These are phyloP conservation scores for Ophiocordyceps camponoti-saundersi DNA, from an alignment of 2,329 filamentous ascomycete species.

Conservation along the genomic window DNA sequence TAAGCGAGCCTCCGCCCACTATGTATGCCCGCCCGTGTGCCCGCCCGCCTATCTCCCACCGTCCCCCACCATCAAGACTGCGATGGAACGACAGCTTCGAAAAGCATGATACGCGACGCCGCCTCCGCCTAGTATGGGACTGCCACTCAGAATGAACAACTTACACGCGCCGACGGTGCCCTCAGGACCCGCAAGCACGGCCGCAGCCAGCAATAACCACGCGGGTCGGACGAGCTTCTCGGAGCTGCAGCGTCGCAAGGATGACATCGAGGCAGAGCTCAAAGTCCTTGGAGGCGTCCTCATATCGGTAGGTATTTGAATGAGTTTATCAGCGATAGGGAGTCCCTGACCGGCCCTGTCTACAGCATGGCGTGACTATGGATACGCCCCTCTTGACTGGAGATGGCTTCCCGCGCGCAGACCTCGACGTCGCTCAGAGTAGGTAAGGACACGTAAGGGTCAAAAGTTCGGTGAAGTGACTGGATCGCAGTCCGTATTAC, in stretches of 20 bases:
- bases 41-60: too few species aligned
- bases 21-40: too few species aligned
- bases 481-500: slow-evolving; percentile 64
- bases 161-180: slow-evolving; percentile 42
- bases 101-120: not conserved
- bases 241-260: slow-evolving; percentile 73
- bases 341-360: slow-evolving; percentile 7
- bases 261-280: slow-evolving; percentile 71
- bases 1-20: too few species aligned
- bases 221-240: slow-evolving; percentile 50
- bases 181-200: slow-evolving; percentile 57
- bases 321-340: too few species aligned
- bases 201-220: slow-evolving; percentile 37
- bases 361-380: slow-evolving; percentile 84
- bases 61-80: too few species aligned
- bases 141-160: slow-evolving; percentile 27
- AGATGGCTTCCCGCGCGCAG: slow-evolving; percentile 82
- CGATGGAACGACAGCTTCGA: too few species aligned
- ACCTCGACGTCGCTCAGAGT: slow-evolving; percentile 93
- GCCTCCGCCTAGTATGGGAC: slow-evolving; percentile 2
- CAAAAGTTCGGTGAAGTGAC: not conserved
- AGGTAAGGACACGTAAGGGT: slow-evolving; percentile 12
- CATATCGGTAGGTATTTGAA: slow-evolving; percentile 50
- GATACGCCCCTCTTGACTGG: slow-evolving; percentile 69
- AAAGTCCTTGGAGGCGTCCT: slow-evolving; percentile 70